Base-by-base conservation (phyloP, 202 grass and related monocot species). In the Musa balbisiana region DNA sequence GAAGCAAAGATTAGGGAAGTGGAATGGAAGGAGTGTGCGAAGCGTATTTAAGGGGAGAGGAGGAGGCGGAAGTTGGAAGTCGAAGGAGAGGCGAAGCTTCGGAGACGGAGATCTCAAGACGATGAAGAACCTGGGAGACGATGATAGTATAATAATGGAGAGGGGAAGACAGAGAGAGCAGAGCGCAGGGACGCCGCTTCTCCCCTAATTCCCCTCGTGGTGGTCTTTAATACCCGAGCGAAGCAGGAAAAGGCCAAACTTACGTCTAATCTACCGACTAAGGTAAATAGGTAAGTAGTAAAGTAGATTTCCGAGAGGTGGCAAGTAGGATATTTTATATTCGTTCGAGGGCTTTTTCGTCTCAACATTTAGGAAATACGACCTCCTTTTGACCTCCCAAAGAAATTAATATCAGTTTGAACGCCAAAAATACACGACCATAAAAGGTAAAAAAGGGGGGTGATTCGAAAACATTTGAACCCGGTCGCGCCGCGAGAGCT, bases 71-170 rank as follows among this genome's bases (percentile, higher is more conserved):
- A 12, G 23, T 0, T 12, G 0, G 14, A 78, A 27, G 13, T 53
- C 13, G 75, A 78, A 78, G 75, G 23, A 23, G 62, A 67, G 75
- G 54, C 2, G 62, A 16, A 54, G 63, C 62, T 78, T 78, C 75
- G 60, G 5, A 78, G 62, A 51, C 62, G 22, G 75, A 67, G 62
- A 78, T 78, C 49, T 67, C 75, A 49, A 67, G 59, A 65, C 20
- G 15, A 49, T 9, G 26, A 74, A 74, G n/a, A 74, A 62, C 25
- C 73, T 21, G 73, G 26, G 55, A 21, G 55, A 49, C 19, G 62
- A 16, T 20, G 54, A 9, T 1, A 20, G 26, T 75, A 75, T 50
- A 75, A 75, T 49, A 75, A 49, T 62, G 10, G 63, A 24, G 63
- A 65, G 9, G 56, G 19, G 3, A 11, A 58, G 3, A 1, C 16